These are phyloP conservation scores for Kluyveromyces sp. DNA, from an alignment of 1,139 yeast genomes.

Conservation along the genomic window DNA sequence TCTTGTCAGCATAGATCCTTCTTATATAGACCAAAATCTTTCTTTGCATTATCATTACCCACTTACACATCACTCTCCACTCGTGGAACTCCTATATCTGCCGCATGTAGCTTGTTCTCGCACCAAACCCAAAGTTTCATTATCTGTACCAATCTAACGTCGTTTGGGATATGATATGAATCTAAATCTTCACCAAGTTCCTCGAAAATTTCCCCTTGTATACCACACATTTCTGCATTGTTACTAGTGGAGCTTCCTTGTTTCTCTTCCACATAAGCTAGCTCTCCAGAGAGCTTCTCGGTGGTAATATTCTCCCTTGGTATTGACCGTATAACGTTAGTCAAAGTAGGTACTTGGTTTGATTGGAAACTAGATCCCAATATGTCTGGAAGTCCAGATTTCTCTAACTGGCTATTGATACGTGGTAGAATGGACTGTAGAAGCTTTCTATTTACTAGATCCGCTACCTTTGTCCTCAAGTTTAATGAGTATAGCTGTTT, in stretches of 20 bases:
- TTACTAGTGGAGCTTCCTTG: slow-evolving; percentile 8
- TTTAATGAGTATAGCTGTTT: slow-evolving; percentile 45
- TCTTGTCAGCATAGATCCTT: neutral
- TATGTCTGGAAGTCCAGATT: slow-evolving; percentile 15
- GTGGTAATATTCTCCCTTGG: slow-evolving; percentile 13
- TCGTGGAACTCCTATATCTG: slow-evolving; percentile 33
- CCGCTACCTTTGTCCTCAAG: slow-evolving; percentile 49
- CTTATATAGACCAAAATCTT: no score
- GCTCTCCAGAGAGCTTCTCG: slow-evolving; percentile 10
- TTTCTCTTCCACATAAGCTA: slow-evolving; percentile 12
- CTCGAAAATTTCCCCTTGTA: slow-evolving; percentile 4
- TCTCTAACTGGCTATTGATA: slow-evolving; percentile 9
- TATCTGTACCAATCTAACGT: slow-evolving; percentile 45
- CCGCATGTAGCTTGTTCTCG: slow-evolving; percentile 42
- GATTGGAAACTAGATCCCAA: slow-evolving; percentile 13
- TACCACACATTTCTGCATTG: slow-evolving; percentile 3
- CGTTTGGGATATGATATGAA: slow-evolving; percentile 11
- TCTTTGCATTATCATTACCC: no score
- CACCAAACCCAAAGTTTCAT: slow-evolving; percentile 57
- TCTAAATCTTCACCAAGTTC: slow-evolving; percentile 1
- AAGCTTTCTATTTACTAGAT: slow-evolving; percentile 44
- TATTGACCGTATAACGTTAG: slow-evolving; percentile 12
- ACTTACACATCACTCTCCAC: slow-evolving; percentile 20
- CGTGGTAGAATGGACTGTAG: slow-evolving; percentile 20
- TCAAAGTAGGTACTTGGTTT: slow-evolving; percentile 10